Evolutionary conservation across 257 asterid genomes (phyloP).

Genomic region (Solanum commersonii): DNA sequence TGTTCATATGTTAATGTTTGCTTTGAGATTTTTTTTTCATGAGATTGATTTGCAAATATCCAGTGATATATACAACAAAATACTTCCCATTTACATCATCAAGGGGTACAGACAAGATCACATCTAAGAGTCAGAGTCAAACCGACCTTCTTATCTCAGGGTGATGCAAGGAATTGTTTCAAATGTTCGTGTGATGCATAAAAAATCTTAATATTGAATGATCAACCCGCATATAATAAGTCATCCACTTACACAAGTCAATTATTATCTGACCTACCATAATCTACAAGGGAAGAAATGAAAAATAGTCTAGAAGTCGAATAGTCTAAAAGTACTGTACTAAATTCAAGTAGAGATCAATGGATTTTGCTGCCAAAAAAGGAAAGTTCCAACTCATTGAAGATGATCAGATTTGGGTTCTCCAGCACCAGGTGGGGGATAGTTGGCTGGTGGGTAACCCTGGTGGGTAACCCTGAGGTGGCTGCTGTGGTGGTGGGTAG

Average conservation of each 20-base stretch:
- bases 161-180: not conserved
- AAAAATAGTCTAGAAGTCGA: not conserved
- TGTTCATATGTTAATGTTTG: not conserved
- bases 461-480: constrained; percentile 1
- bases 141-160: not conserved
- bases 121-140: not conserved
- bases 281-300: not conserved
- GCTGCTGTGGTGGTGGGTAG: constrained; percentile 1
- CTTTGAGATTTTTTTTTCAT: not conserved
- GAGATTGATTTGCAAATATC: not conserved
- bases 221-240: not conserved
- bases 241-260: not conserved
- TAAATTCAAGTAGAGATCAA: not conserved
- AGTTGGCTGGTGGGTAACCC: constrained; percentile 6
- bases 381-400: not conserved
- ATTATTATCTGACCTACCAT: not conserved
- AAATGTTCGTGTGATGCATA: not conserved
- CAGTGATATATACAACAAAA: not conserved
- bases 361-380: not conserved
- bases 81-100: not conserved
- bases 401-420: not conserved
- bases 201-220: not conserved
- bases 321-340: not conserved
- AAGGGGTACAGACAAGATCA: not conserved
- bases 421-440: constrained; percentile 5